Base-by-base conservation (phyloP, 805 yeast genomes). In the Barnettozyma sp. region DNA sequence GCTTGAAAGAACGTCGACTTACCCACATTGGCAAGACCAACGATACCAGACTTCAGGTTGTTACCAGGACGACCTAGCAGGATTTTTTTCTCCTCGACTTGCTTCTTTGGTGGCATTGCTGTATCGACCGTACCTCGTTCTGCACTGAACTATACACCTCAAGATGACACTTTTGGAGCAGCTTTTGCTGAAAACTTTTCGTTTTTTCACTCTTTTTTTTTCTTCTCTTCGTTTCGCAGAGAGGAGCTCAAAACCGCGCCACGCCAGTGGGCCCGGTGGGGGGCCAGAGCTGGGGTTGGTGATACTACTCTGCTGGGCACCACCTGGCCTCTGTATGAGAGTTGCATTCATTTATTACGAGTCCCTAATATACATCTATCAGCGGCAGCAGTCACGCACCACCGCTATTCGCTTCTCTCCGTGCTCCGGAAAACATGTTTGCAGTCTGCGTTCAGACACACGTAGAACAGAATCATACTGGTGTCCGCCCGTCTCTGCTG, bases 1-100 rank as follows among this genome's bases (percentile, higher is more conserved):
- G 96, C 95, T 65, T 92, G 97, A 76, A 90, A 90, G 62, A 90
- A 87, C 7, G 97, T 90, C 11, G 96, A 86, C 63, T 92, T 92
- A 54, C 98, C 98, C 46, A 90, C 94, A 55, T 79, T 70, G 54
- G 96, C 96, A 43, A 90, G 72, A 42, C 98, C 98, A 40, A 90
- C 98, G 46, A 90, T 87, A 54, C 98, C 98, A 45, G 82, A 66
- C 67, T 74, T 75, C 55, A 77, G 61, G 59, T 75, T 76, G 58
- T 76, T 76, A 52, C 84, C 83, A 57, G 92, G 92, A 61, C 94
- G 80, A 48, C 94, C 92, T 49, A 85, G 73, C 44, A 80, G 71
- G 51, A 85, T 68, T 56, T 82, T 83, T 55, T 78, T 76, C 56
- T 79, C 87, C 56, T 66, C 76, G 44, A 61, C 76, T 68, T 77